These are phyloP conservation scores for Globisporangium takayamanum DNA, from an alignment of 352 stramenopile genomes.

Conservation along the genomic window DNA sequence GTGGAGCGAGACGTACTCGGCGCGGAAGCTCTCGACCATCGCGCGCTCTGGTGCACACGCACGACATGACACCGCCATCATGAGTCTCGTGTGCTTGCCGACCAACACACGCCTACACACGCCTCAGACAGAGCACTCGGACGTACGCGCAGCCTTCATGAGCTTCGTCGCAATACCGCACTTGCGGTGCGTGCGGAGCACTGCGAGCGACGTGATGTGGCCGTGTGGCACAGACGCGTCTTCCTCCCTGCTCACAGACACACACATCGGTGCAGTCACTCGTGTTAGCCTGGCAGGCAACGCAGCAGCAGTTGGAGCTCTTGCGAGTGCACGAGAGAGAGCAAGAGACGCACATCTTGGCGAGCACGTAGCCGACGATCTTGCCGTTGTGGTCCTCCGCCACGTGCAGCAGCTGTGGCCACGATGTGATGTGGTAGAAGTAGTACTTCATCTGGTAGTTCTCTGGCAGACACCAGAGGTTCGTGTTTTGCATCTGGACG, in stretches of 20 bases:
- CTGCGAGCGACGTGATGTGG: conserved; percentile 99
- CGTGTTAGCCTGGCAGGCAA: no score
- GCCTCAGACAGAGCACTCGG: no score
- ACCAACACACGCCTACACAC: no score
- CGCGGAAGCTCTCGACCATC: conserved; percentile 97
- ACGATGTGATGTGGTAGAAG: conserved; percentile 99
- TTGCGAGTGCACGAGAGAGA: not conserved
- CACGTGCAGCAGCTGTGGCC: conserved; percentile 98
- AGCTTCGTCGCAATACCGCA: conserved; percentile 96
- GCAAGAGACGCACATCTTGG: conserved; percentile 93
- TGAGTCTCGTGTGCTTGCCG: not conserved
- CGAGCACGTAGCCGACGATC: conserved; percentile 99
- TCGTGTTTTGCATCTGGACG: conserved; percentile 98
- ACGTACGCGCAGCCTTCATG: conserved; percentile 91
- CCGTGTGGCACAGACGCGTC: conserved; percentile 89
- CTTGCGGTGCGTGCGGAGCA: conserved; percentile 96
- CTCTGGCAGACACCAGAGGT: conserved; percentile 99
- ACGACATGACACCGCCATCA: not conserved
- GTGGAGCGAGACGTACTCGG: conserved; percentile 99
- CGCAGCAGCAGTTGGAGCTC: not conserved
- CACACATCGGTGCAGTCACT: not conserved
- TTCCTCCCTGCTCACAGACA: conserved; percentile 45
- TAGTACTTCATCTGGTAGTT: conserved; percentile 99
- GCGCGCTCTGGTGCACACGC: conserved; percentile 58
- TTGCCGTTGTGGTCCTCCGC: conserved; percentile 96